Conservation (phyloP, 2,329 filamentous ascomycete species). For the Nemania sp. region DNA sequence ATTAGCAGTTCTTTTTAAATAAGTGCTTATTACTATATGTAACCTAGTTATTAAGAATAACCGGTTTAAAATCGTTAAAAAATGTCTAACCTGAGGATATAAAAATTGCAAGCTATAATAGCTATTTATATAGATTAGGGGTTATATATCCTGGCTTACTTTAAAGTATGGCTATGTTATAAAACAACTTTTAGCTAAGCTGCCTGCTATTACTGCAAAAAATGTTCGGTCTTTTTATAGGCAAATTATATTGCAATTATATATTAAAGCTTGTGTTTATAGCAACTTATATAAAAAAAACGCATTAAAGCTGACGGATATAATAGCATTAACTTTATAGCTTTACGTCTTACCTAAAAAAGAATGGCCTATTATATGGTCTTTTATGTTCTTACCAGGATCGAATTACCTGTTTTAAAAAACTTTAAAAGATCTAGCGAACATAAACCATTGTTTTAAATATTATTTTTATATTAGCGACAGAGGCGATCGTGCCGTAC, state of each 20-base stretch:
- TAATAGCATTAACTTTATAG: conserved; percentile 78
- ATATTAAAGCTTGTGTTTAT: conserved; percentile 86
- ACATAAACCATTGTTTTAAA: conserved; percentile 86
- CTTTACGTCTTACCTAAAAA: conserved; percentile 72
- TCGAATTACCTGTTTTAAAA: conserved; percentile 84
- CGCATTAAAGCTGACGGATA: conserved; percentile 79
- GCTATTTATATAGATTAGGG: conserved; percentile 85
- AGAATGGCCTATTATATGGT: conserved; percentile 80
- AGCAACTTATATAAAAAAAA: conserved; percentile 96
- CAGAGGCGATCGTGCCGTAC: conserved; percentile 67
- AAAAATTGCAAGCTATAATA: conserved; percentile 88
- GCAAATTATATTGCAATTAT: conserved; percentile 78
- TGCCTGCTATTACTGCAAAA: conserved; percentile 73
- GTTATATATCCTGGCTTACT: conserved; percentile 80
- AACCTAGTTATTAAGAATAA: conserved; percentile 85
- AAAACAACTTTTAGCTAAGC: conserved; percentile 77
- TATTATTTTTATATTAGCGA: conserved; percentile 75
- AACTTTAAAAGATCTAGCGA: conserved; percentile 80
- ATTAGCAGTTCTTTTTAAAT: conserved; percentile 85
- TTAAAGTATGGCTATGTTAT: conserved; percentile 77
- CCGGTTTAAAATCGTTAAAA: conserved; percentile 88
- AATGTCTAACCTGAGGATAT: conserved; percentile 74
- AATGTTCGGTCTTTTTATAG: conserved; percentile 79
- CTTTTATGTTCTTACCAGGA: conserved; percentile 76
- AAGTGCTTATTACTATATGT: conserved; percentile 81